A percentile compares a stretch with the other conserved stretches of the same genome.
Conservation (phyloP, 2,329 filamentous ascomycete genomes). For the Calonectria naviculata region DNA sequence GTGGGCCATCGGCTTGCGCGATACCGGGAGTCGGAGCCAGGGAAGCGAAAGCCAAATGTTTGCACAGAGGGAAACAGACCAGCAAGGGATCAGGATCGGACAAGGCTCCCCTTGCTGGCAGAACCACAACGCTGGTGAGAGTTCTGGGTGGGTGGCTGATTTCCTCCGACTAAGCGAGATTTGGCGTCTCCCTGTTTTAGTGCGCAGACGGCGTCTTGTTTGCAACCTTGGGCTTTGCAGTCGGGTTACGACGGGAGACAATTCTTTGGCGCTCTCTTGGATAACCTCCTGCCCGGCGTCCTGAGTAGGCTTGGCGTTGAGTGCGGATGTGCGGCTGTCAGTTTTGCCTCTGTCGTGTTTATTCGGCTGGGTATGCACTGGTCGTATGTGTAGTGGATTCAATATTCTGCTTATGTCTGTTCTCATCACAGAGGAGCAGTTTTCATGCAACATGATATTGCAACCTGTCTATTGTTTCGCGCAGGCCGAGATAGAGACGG, state of each 20-base stretch:
- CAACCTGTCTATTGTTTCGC: background rate
- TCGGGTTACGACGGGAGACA: background rate
- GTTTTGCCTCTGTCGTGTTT: too few species aligned
- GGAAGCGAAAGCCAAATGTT: slow-evolving; percentile 5
- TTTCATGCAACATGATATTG: background rate
- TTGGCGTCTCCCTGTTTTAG: slow-evolving; percentile 27
- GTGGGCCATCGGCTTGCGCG: background rate
- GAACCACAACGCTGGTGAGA: background rate
- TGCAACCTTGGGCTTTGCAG: background rate
- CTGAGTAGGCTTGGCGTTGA: background rate
- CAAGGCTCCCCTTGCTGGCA: background rate
- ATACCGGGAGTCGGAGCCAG: background rate
- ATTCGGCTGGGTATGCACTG: background rate
- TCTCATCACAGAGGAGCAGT: background rate
- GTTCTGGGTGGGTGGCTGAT: slow-evolving; percentile 16
- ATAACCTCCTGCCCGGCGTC: background rate
- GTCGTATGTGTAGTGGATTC: background rate
- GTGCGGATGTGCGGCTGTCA: too few species aligned
- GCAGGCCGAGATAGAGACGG: background rate
- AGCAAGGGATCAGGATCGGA: background rate
- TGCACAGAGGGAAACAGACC: background rate
- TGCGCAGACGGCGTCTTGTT: background rate
- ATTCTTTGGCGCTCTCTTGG: background rate
- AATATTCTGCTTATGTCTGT: background rate
- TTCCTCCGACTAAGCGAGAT: slow-evolving; percentile 39